These are phyloP conservation scores for Hirschioporus abietinus DNA, from an alignment of 768 basidiomycete genomes.

Conservation along the genomic window DNA sequence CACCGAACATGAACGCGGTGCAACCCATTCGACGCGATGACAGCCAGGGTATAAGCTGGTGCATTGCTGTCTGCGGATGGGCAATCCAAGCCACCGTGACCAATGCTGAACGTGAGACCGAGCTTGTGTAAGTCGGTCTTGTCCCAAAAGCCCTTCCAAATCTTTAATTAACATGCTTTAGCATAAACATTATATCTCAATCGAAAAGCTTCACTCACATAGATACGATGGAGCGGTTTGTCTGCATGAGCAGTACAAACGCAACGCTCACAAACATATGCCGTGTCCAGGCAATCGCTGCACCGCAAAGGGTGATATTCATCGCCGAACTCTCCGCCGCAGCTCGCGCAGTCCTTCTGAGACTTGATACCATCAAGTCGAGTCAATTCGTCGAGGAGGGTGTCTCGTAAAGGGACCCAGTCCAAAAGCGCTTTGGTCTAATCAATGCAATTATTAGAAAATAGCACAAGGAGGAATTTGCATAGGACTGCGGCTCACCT, in stretches of 20 bases:
- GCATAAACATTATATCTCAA: too few species aligned
- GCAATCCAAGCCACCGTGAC: background rate
- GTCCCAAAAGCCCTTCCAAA: background rate
- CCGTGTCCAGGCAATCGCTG: background rate
- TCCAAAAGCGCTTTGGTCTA: background rate
- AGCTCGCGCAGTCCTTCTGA: background rate
- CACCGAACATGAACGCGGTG: slow-evolving; percentile 25
- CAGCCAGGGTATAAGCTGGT: background rate
- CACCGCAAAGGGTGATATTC: background rate
- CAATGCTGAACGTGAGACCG: background rate
- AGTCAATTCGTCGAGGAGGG: slow-evolving; percentile 1
- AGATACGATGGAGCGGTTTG: too few species aligned
- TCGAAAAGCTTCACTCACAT: too few species aligned
- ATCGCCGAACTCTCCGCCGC: background rate
- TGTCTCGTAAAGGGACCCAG: background rate
- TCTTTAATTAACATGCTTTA: background rate
- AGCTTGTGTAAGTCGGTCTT: background rate
- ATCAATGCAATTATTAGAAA: background rate
- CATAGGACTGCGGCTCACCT: background rate
- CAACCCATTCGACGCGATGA: slow-evolving; percentile 21
- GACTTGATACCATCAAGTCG: background rate
- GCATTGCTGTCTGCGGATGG: background rate
- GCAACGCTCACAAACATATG: too few species aligned
- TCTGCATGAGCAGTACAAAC: too few species aligned
- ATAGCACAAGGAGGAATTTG: background rate